phyloP scores from a whole-genome alignment of 176 grass and related monocot genomes.

The Aegilops speltoides region DNA sequence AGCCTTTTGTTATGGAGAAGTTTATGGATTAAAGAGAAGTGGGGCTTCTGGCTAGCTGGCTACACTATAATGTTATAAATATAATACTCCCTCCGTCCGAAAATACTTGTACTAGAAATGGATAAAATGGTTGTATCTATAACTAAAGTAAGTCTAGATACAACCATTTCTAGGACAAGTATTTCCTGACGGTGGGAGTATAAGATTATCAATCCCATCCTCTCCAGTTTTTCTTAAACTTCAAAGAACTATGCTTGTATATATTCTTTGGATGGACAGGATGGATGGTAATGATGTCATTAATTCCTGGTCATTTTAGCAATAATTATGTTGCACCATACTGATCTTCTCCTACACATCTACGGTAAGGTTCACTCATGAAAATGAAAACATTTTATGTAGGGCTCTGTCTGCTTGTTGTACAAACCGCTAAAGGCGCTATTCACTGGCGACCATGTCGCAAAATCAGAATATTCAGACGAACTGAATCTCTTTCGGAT shows the following conservation, averaged over 20 bases:
- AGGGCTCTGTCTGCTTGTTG: conserved; percentile 87
- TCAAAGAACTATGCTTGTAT: background rate
- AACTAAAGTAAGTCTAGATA: too few relatives aligned
- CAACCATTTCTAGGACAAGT: too few relatives aligned
- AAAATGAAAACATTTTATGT: conserved; percentile 1
- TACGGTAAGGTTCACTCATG: background rate
- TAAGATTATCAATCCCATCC: background rate
- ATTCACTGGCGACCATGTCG: conserved; percentile 78
- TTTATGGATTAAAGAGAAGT: background rate
- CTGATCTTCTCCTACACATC: background rate
- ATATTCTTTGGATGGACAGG: background rate
- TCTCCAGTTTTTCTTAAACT: background rate
- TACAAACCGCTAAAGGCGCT: conserved; percentile 56
- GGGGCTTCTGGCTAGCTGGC: background rate
- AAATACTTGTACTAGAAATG: too few relatives aligned
- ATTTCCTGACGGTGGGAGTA: too few relatives aligned
- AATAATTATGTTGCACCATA: background rate
- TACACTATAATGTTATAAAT: background rate
- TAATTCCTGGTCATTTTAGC: background rate
- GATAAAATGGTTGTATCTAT: too few relatives aligned
- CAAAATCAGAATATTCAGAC: conserved; percentile 61
- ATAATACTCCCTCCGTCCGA: too few relatives aligned
- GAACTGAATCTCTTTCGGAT: conserved; percentile 50
- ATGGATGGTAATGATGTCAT: background rate
- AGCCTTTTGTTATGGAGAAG: background rate